These are phyloP conservation scores for Intubia oerlemansii DNA, from an alignment of 2,329 filamentous ascomycete species.

Conservation along the genomic window DNA sequence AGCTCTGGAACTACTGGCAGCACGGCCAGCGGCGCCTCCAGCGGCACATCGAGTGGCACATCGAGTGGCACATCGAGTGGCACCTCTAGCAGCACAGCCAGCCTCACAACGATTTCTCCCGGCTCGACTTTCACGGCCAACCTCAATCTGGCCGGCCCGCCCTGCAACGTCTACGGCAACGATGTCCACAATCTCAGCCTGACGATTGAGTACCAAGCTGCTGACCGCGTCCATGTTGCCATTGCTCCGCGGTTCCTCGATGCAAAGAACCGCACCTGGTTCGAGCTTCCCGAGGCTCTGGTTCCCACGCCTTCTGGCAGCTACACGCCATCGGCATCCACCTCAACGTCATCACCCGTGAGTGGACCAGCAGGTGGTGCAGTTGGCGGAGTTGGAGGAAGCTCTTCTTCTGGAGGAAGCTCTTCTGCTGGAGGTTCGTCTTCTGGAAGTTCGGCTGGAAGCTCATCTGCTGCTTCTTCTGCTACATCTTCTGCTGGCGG, in stretches of 20 bases:
- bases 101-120: conserved; percentile 15
- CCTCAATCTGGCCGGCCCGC: conserved; percentile 43
- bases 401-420: too few relatives aligned
- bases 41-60: too few relatives aligned
- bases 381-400: too few relatives aligned
- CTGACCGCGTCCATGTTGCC: conserved; percentile 44
- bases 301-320: conserved; percentile 29
- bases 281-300: conserved; percentile 40
- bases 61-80: too few relatives aligned
- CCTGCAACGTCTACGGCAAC: conserved; percentile 60
- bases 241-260: conserved; percentile 44
- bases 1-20: neutral
- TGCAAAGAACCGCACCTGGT: conserved; percentile 41
- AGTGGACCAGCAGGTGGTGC: too few relatives aligned
- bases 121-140: conserved; percentile 52
- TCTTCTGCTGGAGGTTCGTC: too few relatives aligned
- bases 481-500: too few relatives aligned
- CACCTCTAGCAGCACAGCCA: neutral
- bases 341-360: too few relatives aligned
- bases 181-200: conserved; percentile 48
- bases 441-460: too few relatives aligned
- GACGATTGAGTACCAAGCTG: conserved; percentile 27
- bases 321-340: too few relatives aligned
- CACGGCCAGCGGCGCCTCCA: too few relatives aligned
- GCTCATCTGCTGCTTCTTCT: too few relatives aligned